Base-by-base conservation (phyloP, 1,139 yeast genomes). In the Magnusiomyces fungicola region DNA sequence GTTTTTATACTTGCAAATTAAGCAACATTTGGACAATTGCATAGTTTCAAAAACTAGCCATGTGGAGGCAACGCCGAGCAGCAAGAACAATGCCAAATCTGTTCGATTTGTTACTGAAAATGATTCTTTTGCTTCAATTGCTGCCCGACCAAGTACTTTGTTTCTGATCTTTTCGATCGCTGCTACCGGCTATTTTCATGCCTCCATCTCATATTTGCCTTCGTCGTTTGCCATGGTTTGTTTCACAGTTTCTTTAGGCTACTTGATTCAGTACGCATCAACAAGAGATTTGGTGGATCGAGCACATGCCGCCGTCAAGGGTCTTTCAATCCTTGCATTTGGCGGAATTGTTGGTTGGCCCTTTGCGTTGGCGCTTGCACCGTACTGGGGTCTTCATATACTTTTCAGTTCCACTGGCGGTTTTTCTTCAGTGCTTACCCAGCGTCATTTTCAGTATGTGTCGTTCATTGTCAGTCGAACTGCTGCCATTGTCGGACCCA, bases 321-420 rank as follows among this genome's bases (percentile, higher is more conserved):
- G 81, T 1, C 69, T 84, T 40, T 61, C 76, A 1, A 75, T 75
- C 70, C 72, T 77, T 45, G 69, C 77, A 36, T 54, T 84, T 19
- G 95, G 92, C 5, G 94, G 94, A 0, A 61, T 90, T 1, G 56
- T 84, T 33, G 97, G 97, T 1, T 90, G 97, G 97, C 97, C 97
- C 1, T 90, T 90, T 67, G 79, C 84, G 0, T 67, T 86, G 52
- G 81, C 78, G 0, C 68, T 88, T 50, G 81, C 82, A 3, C 48
- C 48, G 14, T 37, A 33, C 1, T 51, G 54, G 54, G 52, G 47
- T 1, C 19, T 51, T 2, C 50, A 49, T 38, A 43, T 46, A 30
- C 37, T 49, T 3, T 29, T 44, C 16, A 45, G 30, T 10, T 32
- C 47, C 2, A 12, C 43, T 2, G 22, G 25, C 19, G 19, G 30